These are phyloP conservation scores for Mollisiaceae sp. DNA, from an alignment of 2,329 filamentous ascomycete species.

Conservation along the genomic window DNA sequence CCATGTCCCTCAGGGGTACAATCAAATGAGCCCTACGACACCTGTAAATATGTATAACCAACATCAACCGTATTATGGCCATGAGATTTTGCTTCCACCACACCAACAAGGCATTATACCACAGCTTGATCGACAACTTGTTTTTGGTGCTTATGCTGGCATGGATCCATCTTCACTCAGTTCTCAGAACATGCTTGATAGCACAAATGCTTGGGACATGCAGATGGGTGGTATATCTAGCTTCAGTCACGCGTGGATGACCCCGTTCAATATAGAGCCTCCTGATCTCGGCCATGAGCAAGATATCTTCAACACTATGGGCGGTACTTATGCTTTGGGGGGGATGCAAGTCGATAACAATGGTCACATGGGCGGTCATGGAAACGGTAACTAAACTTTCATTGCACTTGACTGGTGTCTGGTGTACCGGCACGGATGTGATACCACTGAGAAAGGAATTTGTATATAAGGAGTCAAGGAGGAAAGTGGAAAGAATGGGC, in stretches of 20 bases:
- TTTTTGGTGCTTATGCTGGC: slow-evolving; percentile 73
- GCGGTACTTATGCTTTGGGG: slow-evolving; percentile 32
- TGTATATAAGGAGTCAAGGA: background rate
- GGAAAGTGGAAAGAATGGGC: background rate
- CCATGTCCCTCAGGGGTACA: slow-evolving; percentile 33
- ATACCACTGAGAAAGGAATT: background rate
- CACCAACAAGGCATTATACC: slow-evolving; percentile 61
- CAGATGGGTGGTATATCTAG: slow-evolving; percentile 36
- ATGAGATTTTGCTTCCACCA: slow-evolving; percentile 59
- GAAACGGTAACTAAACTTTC: slow-evolving; percentile 19
- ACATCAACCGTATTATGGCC: slow-evolving; percentile 43
- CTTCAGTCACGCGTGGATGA: slow-evolving; percentile 77
- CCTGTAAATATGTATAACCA: slow-evolving; percentile 37
- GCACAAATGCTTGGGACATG: slow-evolving; percentile 38
- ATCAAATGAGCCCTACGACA: slow-evolving; percentile 39
- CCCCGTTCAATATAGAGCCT: slow-evolving; percentile 90
- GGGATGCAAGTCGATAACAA: slow-evolving; percentile 35
- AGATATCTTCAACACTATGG: slow-evolving; percentile 36
- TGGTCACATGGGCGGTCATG: slow-evolving; percentile 45
- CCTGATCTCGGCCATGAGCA: slow-evolving; percentile 62
- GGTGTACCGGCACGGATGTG: background rate
- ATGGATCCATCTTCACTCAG: slow-evolving; percentile 47
- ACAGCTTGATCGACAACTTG: slow-evolving; percentile 76
- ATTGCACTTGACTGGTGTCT: slow-evolving; percentile 6
- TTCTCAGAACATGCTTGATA: slow-evolving; percentile 36